Evolutionary conservation across 2,329 filamentous ascomycete genomes (phyloP).

Genomic region (Paecilomyces variotii): DNA sequence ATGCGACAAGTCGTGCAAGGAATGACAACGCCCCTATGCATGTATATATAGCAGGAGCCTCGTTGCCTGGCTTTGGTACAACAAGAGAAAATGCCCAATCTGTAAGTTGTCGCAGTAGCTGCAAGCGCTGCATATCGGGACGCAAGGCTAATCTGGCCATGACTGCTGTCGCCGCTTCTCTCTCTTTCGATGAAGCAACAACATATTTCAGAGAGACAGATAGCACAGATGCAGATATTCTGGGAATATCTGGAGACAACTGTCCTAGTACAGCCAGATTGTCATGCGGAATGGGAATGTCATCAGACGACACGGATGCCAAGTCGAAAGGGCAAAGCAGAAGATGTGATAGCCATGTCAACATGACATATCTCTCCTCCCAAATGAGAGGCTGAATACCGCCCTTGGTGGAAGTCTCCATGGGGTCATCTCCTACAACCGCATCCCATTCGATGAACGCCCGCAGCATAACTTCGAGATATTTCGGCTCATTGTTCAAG

Average conservation of each 20-base stretch:
- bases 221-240: slow-evolving; percentile 62
- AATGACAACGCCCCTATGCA: slow-evolving; percentile 75
- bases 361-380: slow-evolving; percentile 80
- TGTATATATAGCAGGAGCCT: slow-evolving; percentile 54
- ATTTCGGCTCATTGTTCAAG: slow-evolving; percentile 78
- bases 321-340: slow-evolving; percentile 85
- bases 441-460: slow-evolving; percentile 58
- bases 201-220: slow-evolving; percentile 65
- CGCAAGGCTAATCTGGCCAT: slow-evolving; percentile 76
- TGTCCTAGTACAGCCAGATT: slow-evolving; percentile 20
- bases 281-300: slow-evolving; percentile 27
- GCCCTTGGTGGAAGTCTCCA: slow-evolving; percentile 9
- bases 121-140: slow-evolving; percentile 75
- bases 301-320: slow-evolving; percentile 62
- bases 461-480: slow-evolving; percentile 70
- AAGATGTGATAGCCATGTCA: slow-evolving; percentile 81
- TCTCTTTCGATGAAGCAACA: slow-evolving; percentile 70
- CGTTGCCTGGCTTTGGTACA: slow-evolving; percentile 33
- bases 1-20: slow-evolving; percentile 63
- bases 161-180: slow-evolving; percentile 75
- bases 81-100: slow-evolving; percentile 62
- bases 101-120: slow-evolving; percentile 60
- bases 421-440: slow-evolving; percentile 9
- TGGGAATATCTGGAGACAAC: slow-evolving; percentile 56
- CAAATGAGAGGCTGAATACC: slow-evolving; percentile 52